Percentiles rank a stretch among this genome's conserved stretches.
Evolutionary conservation across 176 grass and related monocot species (phyloP).

Genomic region (Calamus simplicifolius): DNA sequence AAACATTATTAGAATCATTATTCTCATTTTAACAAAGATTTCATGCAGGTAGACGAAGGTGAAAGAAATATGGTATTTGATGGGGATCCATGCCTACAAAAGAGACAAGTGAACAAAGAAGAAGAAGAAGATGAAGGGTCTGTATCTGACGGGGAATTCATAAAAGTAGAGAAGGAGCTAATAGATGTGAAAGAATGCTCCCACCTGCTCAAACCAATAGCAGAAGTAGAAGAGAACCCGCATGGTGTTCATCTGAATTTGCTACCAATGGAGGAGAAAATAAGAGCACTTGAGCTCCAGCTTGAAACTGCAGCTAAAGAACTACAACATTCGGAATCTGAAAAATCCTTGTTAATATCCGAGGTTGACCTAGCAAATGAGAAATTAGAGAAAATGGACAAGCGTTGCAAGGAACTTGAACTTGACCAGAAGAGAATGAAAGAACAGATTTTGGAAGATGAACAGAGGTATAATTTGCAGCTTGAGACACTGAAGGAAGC

Average conservation of each 20-base stretch:
- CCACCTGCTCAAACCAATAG: conserved; percentile 19
- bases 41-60: conserved; percentile 33
- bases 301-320: conserved; percentile 21
- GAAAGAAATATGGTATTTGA: conserved; percentile 33
- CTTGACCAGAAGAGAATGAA: conserved; percentile 42
- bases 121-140: conserved; percentile 74
- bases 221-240: conserved; percentile 20
- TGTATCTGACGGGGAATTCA: conserved; percentile 56
- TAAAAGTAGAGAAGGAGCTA: conserved; percentile 33
- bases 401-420: conserved; percentile 67
- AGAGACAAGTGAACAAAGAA: conserved; percentile 38
- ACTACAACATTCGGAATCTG: conserved; percentile 29
- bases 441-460: conserved; percentile 53
- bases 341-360: conserved; percentile 24
- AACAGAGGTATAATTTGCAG: conserved; percentile 59
- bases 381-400: conserved; percentile 41
- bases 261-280: conserved; percentile 19
- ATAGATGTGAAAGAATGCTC: conserved; percentile 44
- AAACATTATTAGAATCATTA: not conserved
- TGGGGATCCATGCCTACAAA: conserved; percentile 28
- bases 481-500: conserved; percentile 59
- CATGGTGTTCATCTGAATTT: not conserved
- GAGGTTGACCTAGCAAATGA: conserved; percentile 20
- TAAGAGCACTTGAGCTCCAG: conserved; percentile 21
- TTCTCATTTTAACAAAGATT: not conserved